Evolutionary conservation across 1,284 basidiomycete species (phyloP), one percentile per base, ranked within the genome.

Genomic region (Pseudozyma hubeiensis): DNA sequence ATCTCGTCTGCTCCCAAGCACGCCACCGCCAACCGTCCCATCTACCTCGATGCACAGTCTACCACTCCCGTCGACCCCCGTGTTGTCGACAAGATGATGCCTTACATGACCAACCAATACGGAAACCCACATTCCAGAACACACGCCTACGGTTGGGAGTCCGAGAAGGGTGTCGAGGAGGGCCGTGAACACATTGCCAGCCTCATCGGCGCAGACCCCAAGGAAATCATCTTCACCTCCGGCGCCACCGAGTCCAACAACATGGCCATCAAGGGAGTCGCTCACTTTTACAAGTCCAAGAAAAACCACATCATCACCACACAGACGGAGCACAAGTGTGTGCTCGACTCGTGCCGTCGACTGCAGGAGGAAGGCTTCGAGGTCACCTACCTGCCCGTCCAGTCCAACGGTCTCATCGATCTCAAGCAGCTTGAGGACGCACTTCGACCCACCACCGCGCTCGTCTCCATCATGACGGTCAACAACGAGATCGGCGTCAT

Each of bases 401-500:
- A 93, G 82, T 85, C 88, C 24, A 94, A 96, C 83, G 97, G 97
- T 35, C 84, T 97, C 47, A 87, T 99, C 73, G 89, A 90, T 51
- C 86, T 97, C 45, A 86, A 90, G 45, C 89, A 90, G 24, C 89
- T 97, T 40, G 91, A 93, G 81, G 88, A 87, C 3, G 90, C 94
- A 33, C 92, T 97, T 55, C 90, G 93, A 49, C 93, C 93, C 79
- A 92, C 84, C 19, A 89, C 95, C 0, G 91, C 90, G 7, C 86
- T 97, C 9, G 90, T 97, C 43, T 97, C 95, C 10, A 92, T 99
- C 85, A 99, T 99, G 97, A 90, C 93, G 4, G 96, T 99, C 70
- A 99, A 99, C 87, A 99, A 99, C 86, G 97, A 99, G 87, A 99
- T 95, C 7, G 97, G 97, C 50, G 95, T 98, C 68, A 97, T 99